These are phyloP conservation scores for Emergomyces orientalis DNA, from an alignment of 2,329 filamentous ascomycete species.

Conservation along the genomic window DNA sequence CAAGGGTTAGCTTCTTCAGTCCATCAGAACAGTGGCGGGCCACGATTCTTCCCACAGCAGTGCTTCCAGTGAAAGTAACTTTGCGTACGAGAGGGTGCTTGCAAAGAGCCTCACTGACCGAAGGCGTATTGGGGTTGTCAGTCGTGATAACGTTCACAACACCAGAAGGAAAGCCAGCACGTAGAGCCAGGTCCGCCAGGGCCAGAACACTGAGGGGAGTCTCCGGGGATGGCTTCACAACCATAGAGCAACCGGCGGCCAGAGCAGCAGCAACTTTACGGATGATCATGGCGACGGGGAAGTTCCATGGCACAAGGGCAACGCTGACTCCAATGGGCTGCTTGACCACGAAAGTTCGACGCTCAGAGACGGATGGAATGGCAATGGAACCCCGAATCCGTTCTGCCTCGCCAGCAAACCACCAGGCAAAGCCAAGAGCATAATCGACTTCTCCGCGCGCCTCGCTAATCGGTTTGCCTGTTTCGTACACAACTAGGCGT, in stretches of 20 bases:
- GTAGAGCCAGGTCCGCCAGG: slow-evolving; percentile 14
- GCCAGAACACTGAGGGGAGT: slow-evolving; percentile 77
- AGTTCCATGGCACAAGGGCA: background rate
- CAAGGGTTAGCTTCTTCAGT: slow-evolving; percentile 36
- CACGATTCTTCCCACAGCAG: slow-evolving; percentile 23
- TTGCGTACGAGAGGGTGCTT: slow-evolving; percentile 56
- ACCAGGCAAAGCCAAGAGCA: background rate
- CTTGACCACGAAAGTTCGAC: background rate
- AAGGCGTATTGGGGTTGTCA: slow-evolving; percentile 52
- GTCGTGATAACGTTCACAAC: slow-evolving; percentile 76
- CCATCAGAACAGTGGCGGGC: slow-evolving; percentile 23
- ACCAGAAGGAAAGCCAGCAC: slow-evolving; percentile 13
- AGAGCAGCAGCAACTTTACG: slow-evolving; percentile 23
- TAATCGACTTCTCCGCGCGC: background rate
- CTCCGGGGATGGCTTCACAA: slow-evolving; percentile 57
- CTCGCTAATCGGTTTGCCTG: background rate
- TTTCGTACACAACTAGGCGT: background rate
- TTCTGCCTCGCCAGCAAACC: background rate
- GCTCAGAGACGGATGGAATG: background rate
- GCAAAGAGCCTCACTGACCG: slow-evolving; percentile 14
- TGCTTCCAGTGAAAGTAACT: slow-evolving; percentile 48
- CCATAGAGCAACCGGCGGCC: slow-evolving; percentile 18
- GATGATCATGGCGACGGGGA: slow-evolving; percentile 5
- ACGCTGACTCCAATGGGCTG: background rate
- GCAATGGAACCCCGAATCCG: background rate